phyloP scores from a whole-genome alignment of 2,329 filamentous ascomycete species.

The Orbilia quercus region DNA sequence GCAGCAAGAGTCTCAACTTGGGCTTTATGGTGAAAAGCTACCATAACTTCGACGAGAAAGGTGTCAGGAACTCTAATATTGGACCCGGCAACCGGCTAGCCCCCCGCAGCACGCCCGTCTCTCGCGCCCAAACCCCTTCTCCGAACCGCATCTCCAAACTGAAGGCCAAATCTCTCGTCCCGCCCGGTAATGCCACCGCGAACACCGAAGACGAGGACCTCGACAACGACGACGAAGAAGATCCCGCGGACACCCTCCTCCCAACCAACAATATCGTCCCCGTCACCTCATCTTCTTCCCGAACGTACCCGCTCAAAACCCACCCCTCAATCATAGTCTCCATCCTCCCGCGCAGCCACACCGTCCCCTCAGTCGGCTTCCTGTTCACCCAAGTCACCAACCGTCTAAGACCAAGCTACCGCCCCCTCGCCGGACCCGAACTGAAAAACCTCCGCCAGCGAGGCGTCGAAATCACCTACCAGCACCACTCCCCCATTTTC shows the following conservation, averaged over 20 bases:
- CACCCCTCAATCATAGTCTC: slow-evolving; percentile 63
- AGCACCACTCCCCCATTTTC: slow-evolving; percentile 64
- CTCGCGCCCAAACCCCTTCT: slow-evolving; percentile 20
- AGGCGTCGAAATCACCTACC: slow-evolving; percentile 64
- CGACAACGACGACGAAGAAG: slow-evolving; percentile 57
- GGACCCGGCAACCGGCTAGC: background rate
- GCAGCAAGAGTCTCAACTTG: slow-evolving; percentile 45
- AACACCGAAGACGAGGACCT: slow-evolving; percentile 61
- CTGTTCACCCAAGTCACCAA: slow-evolving; percentile 64
- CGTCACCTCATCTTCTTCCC: slow-evolving; percentile 6
- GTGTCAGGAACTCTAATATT: background rate
- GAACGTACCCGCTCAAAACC: slow-evolving; percentile 28
- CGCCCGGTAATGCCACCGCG: slow-evolving; percentile 62
- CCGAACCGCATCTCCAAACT: slow-evolving; percentile 12
- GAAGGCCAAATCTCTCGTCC: slow-evolving; percentile 7
- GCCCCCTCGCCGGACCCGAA: slow-evolving; percentile 62
- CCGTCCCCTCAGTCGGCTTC: slow-evolving; percentile 67
- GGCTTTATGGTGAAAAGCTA: slow-evolving; percentile 27
- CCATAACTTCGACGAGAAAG: slow-evolving; percentile 46
- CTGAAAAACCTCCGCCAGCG: slow-evolving; percentile 63
- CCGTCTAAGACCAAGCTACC: slow-evolving; percentile 64
- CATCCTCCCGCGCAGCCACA: slow-evolving; percentile 66
- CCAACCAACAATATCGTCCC: slow-evolving; percentile 50
- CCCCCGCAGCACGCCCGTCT: background rate
- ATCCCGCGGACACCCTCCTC: slow-evolving; percentile 20